phyloP scores from a whole-genome alignment of 306 rosid genomes.

The Begonia loranthoides region DNA sequence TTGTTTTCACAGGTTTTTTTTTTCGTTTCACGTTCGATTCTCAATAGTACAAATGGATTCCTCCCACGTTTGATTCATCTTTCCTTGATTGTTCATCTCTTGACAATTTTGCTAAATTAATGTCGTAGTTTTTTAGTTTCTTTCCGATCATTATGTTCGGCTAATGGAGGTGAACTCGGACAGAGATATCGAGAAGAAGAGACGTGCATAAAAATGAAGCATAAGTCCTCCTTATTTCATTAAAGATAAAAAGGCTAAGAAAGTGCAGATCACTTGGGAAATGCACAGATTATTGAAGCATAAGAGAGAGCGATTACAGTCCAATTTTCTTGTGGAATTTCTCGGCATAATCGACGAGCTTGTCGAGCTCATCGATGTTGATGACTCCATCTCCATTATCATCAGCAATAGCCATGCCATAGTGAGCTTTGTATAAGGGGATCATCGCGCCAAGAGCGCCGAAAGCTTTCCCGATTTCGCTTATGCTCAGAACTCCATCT shows the following conservation, averaged over 20 bases:
- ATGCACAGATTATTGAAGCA: neutral
- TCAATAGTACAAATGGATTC: too few species aligned
- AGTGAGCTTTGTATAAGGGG: slow-evolving; percentile 5
- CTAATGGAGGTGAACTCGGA: too few species aligned
- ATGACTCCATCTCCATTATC: slow-evolving; percentile 12
- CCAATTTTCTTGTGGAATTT: neutral
- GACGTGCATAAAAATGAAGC: too few species aligned
- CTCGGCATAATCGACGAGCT: slow-evolving; percentile 7
- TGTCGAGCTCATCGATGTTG: neutral
- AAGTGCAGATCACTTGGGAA: neutral
- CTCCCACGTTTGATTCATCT: too few species aligned
- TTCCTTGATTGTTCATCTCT: too few species aligned
- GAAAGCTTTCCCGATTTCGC: slow-evolving; percentile 3
- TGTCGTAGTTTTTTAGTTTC: too few species aligned
- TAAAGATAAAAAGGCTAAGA: neutral
- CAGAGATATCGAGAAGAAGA: too few species aligned
- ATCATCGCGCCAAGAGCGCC: neutral
- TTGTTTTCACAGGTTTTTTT: too few species aligned
- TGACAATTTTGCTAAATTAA: too few species aligned
- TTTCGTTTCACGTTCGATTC: too few species aligned
- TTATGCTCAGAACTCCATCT: slow-evolving; percentile 2
- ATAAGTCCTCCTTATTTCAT: neutral
- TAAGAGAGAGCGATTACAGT: neutral
- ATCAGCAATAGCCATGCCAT: slow-evolving; percentile 2
- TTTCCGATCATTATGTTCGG: too few species aligned